These are phyloP conservation scores for Fusarium piperis DNA, from an alignment of 2,329 filamentous ascomycete species.

Conservation along the genomic window DNA sequence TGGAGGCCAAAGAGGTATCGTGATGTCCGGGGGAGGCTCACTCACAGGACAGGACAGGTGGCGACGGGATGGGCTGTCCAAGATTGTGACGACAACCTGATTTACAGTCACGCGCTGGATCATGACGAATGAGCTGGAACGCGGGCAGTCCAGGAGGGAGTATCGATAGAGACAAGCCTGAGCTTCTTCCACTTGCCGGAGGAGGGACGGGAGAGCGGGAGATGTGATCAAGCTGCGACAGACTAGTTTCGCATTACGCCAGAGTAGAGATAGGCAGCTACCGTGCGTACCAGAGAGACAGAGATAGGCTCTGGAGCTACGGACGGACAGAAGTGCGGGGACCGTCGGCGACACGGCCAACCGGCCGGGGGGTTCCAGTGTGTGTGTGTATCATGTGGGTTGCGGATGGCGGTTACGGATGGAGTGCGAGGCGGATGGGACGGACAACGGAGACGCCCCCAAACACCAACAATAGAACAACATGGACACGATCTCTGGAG, in stretches of 20 bases:
- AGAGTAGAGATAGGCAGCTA: not conserved
- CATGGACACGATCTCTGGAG: slow-evolving; percentile 20
- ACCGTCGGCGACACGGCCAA: too few relatives aligned
- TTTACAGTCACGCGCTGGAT: slow-evolving; percentile 14
- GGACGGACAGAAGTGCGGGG: slow-evolving; percentile 9
- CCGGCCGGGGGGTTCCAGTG: slow-evolving; percentile 16
- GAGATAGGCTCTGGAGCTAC: slow-evolving; percentile 29
- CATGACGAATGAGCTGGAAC: slow-evolving; percentile 15
- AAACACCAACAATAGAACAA: slow-evolving; percentile 13
- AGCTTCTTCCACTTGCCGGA: not conserved
- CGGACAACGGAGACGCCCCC: slow-evolving; percentile 10
- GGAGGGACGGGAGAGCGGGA: slow-evolving; percentile 30
- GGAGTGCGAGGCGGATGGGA: slow-evolving; percentile 23
- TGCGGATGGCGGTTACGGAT: not conserved
- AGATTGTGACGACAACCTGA: slow-evolving; percentile 3
- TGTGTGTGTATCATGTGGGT: slow-evolving; percentile 24
- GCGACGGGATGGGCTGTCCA: slow-evolving; percentile 13
- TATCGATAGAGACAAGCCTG: not conserved
- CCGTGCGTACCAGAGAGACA: not conserved
- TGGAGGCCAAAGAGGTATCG: not conserved
- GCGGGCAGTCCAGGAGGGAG: not conserved
- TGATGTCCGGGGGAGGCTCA: slow-evolving; percentile 8
- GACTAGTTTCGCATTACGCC: slow-evolving; percentile 27
- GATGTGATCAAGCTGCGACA: slow-evolving; percentile 26
- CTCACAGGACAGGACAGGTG: slow-evolving; percentile 3